A percentile compares a stretch with the other conserved stretches of the same genome.
These are phyloP conservation scores for Chrysanthemum makinoi DNA, from an alignment of 129 eudicot species.

Conservation along the genomic window DNA sequence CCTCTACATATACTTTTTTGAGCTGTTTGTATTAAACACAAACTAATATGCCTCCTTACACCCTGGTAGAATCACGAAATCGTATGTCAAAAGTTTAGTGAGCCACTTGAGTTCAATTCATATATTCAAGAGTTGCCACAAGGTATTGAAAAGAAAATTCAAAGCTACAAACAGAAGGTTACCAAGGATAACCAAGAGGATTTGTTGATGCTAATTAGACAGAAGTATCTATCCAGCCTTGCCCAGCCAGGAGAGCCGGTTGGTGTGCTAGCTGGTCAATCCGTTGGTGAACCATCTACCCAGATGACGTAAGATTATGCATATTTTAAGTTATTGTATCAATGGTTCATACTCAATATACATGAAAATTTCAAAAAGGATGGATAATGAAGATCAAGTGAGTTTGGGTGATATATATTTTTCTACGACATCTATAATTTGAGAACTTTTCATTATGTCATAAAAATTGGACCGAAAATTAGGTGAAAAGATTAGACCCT, in stretches of 20 bases:
- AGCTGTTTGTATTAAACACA: constrained; percentile 21
- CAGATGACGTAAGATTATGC: constrained; percentile 80
- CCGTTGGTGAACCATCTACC: constrained; percentile 98
- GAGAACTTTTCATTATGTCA: too few species aligned
- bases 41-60: constrained; percentile 16
- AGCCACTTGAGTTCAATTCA: constrained; percentile 49
- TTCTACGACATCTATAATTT: too few species aligned
- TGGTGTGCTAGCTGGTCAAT: constrained; percentile 93
- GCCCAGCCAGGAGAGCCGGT: constrained; percentile 95
- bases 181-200: constrained; percentile 30
- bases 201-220: constrained; percentile 51
- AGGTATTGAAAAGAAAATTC: constrained; percentile 46
- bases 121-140: constrained; percentile 60
- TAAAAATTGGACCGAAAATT: too few species aligned
- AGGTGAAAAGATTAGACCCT: too few species aligned
- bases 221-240: constrained; percentile 80
- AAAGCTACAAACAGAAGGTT: constrained; percentile 25
- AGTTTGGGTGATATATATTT: background rate
- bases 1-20: background rate
- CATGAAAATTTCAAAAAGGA: background rate
- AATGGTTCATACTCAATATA: background rate
- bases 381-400: background rate
- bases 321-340: background rate
- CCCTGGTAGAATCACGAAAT: constrained; percentile 51
- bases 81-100: constrained; percentile 39